Conservation (phyloP, 225 moss, liverwort and hornwort species). For the Marchantia paleacea region DNA sequence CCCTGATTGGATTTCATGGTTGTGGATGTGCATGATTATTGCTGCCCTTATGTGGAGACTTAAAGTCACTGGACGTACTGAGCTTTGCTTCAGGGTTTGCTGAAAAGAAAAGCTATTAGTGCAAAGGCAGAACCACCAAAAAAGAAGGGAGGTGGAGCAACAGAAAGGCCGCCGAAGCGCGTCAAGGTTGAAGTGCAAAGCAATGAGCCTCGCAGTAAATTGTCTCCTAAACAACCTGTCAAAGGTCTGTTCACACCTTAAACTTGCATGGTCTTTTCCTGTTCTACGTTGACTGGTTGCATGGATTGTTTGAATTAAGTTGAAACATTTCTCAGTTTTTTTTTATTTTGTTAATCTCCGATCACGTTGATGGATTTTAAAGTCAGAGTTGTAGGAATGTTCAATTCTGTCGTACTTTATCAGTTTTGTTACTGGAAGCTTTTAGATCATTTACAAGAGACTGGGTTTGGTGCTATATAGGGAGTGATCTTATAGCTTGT, state of each 20-base stretch:
- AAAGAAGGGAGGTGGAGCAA: constrained; percentile 46
- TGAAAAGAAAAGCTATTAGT: constrained; percentile 40
- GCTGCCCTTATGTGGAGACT: neutral
- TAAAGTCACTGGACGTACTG: neutral
- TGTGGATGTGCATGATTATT: neutral
- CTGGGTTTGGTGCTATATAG: too few relatives aligned
- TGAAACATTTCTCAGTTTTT: neutral
- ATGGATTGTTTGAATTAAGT: neutral
- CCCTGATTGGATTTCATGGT: neutral
- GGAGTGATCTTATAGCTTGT: too few relatives aligned
- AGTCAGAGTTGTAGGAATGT: too few relatives aligned
- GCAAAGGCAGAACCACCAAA: constrained; percentile 57
- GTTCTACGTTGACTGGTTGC: neutral
- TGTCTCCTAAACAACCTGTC: constrained; percentile 35
- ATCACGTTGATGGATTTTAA: too few relatives aligned
- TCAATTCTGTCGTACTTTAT: too few relatives aligned
- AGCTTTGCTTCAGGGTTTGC: constrained; percentile 32
- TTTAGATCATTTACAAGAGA: too few relatives aligned
- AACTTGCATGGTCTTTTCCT: neutral
- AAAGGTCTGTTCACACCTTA: constrained; percentile 45
- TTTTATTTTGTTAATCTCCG: too few relatives aligned
- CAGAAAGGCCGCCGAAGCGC: constrained; percentile 60
- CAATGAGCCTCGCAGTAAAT: constrained; percentile 42
- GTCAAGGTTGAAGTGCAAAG: constrained; percentile 51
- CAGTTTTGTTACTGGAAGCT: too few relatives aligned